phyloP scores from a whole-genome alignment of 1,284 basidiomycete species.

The Pterulicium gracile region DNA sequence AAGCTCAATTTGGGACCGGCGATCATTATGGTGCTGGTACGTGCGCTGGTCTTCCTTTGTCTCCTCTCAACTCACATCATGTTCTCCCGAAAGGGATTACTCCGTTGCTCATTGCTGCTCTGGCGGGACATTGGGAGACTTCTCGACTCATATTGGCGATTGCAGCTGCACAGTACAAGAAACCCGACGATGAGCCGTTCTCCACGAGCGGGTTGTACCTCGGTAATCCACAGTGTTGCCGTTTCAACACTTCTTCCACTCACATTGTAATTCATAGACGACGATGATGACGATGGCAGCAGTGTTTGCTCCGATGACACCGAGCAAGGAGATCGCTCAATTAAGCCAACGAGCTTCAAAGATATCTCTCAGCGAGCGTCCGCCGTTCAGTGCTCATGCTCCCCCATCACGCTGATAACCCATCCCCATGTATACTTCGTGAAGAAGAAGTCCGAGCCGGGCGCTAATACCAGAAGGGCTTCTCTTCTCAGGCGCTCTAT shows the following conservation, averaged over 20 bases:
- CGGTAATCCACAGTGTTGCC: slow-evolving; percentile 16
- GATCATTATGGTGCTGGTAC: slow-evolving; percentile 12
- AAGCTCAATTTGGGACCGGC: slow-evolving; percentile 8
- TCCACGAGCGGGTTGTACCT: slow-evolving; percentile 20
- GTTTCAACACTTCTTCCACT: slow-evolving; percentile 3
- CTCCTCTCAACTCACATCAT: slow-evolving; percentile 1
- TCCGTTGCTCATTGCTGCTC: slow-evolving; percentile 36
- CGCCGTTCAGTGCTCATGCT: slow-evolving; percentile 24
- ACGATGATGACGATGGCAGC: slow-evolving; percentile 15
- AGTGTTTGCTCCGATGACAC: slow-evolving; percentile 24
- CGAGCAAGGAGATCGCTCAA: slow-evolving; percentile 24
- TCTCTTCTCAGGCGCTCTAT: slow-evolving; percentile 23
- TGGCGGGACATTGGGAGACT: slow-evolving; percentile 38
- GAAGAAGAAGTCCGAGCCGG: slow-evolving; percentile 5
- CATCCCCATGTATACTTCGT: not conserved
- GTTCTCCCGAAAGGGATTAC: slow-evolving; percentile 24
- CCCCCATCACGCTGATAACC: slow-evolving; percentile 25
- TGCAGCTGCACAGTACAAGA: slow-evolving; percentile 35
- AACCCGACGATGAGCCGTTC: slow-evolving; percentile 26
- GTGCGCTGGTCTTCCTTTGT: not conserved
- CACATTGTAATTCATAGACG: slow-evolving; percentile 18
- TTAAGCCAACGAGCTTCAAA: slow-evolving; percentile 29
- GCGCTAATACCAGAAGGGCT: slow-evolving; percentile 11
- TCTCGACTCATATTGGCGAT: slow-evolving; percentile 42
- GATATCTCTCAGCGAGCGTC: slow-evolving; percentile 40